Percentiles rank a stretch among this genome's conserved stretches.
These are phyloP conservation scores for Exophiala sp. DNA, from an alignment of 2,329 filamentous ascomycete species.

Conservation along the genomic window DNA sequence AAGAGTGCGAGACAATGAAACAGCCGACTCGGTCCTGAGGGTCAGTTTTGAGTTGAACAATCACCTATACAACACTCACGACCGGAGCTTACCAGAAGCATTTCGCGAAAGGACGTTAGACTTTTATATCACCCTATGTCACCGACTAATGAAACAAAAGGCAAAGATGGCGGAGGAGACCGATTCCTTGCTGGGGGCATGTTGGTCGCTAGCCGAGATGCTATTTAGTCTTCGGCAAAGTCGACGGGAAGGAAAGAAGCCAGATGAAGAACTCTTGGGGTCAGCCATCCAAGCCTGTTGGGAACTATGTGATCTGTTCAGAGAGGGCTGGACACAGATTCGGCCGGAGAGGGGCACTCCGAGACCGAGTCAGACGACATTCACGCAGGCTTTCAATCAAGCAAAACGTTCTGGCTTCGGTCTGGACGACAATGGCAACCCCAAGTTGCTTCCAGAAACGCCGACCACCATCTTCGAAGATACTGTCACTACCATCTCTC, in stretches of 20 bases:
- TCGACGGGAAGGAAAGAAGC: constrained; percentile 65
- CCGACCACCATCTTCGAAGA: constrained; percentile 96
- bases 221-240: constrained; percentile 86
- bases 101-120: constrained; percentile 88
- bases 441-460: constrained; percentile 65
- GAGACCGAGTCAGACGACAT: constrained; percentile 72
- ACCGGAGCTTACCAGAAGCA: constrained; percentile 75
- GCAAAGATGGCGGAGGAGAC: constrained; percentile 75
- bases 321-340: constrained; percentile 86
- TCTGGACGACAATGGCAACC: constrained; percentile 30
- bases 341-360: constrained; percentile 83
- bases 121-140: constrained; percentile 91
- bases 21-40: constrained; percentile 78
- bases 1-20: constrained; percentile 70
- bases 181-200: constrained; percentile 77
- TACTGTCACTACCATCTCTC: constrained; percentile 65
- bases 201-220: constrained; percentile 89
- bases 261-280: constrained; percentile 79
- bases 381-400: constrained; percentile 58
- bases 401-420: constrained; percentile 42
- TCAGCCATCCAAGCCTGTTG: constrained; percentile 91
- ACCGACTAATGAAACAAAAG: constrained; percentile 92
- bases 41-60: constrained; percentile 96
- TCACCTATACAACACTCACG: constrained; percentile 89
- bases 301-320: constrained; percentile 90